Conservation (phyloP, 2,329 filamentous ascomycete genomes). For the Pezicula rhizophila region DNA sequence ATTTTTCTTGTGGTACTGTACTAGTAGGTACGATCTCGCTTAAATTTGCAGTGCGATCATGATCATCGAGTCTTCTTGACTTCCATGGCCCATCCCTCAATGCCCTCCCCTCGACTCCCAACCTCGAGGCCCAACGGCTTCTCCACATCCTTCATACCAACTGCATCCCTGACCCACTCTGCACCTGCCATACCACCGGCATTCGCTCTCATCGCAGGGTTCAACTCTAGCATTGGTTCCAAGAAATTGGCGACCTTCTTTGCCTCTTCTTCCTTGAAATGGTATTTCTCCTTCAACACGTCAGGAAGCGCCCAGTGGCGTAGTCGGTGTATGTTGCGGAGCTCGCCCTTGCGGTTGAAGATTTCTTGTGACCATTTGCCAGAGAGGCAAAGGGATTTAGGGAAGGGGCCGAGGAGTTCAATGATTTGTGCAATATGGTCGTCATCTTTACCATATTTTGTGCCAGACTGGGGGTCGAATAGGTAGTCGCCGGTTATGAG, state of each 20-base stretch:
- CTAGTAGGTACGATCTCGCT: not conserved
- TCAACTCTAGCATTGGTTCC: constrained; percentile 81
- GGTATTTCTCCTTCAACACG: constrained; percentile 93
- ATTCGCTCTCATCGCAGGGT: constrained; percentile 85
- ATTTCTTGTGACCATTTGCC: constrained; percentile 99
- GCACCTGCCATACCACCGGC: constrained; percentile 92
- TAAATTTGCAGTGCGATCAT: not conserved
- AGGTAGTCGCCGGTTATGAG: constrained; percentile 97
- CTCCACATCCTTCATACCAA: constrained; percentile 77
- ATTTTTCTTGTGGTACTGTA: not conserved
- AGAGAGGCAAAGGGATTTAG: constrained; percentile 82
- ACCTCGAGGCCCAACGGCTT: constrained; percentile 65
- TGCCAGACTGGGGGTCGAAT: constrained; percentile 96
- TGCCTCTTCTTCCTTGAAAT: constrained; percentile 79
- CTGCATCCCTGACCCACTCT: constrained; percentile 74
- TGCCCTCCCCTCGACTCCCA: constrained; percentile 81
- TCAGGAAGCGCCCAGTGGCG: constrained; percentile 94
- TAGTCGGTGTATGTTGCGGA: constrained; percentile 93
- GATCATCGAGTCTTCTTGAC: constrained; percentile 65
- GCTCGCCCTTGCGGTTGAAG: constrained; percentile 94
- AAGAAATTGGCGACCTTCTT: constrained; percentile 78
- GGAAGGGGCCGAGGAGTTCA: constrained; percentile 88
- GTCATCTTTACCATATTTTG: constrained; percentile 98
- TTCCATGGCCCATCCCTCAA: constrained; percentile 89
- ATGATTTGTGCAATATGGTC: constrained; percentile 99